Conservation (phyloP, 306 rosid genomes). For the Dryas drummondii region DNA sequence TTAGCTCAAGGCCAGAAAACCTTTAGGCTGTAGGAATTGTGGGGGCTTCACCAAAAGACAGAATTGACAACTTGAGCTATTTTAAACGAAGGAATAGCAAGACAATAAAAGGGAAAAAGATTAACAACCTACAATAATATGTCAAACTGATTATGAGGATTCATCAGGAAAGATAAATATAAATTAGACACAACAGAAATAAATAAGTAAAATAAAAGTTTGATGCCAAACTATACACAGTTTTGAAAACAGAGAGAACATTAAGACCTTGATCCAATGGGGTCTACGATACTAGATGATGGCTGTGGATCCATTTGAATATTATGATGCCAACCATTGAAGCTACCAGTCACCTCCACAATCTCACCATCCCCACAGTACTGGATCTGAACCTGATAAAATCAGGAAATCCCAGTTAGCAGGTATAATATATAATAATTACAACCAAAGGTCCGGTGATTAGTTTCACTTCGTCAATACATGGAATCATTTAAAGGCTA, state of each 20-base stretch:
- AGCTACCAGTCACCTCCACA: slow-evolving; percentile 94
- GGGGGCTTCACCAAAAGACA: too few relatives aligned
- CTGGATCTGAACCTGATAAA: slow-evolving; percentile 66
- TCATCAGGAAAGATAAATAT: background rate
- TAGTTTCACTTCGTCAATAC: background rate
- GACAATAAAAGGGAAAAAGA: background rate
- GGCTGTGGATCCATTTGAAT: slow-evolving; percentile 71
- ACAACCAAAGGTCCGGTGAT: background rate
- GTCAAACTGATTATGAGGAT: background rate
- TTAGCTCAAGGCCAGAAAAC: too few relatives aligned
- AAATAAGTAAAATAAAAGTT: background rate
- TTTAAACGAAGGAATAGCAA: background rate
- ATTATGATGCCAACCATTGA: slow-evolving; percentile 90
- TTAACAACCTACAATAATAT: background rate
- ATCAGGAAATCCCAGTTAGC: slow-evolving; percentile 29
- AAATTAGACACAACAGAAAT: background rate
- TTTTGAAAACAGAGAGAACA: background rate
- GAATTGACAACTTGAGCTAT: background rate
- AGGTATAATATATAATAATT: slow-evolving; percentile 5
- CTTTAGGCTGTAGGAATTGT: too few relatives aligned
- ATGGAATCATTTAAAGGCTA: background rate
- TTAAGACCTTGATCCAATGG: slow-evolving; percentile 56
- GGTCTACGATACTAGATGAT: slow-evolving; percentile 39
- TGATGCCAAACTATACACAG: background rate
- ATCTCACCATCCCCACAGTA: slow-evolving; percentile 65